Percentiles rank a stretch among this genome's conserved stretches.
phyloP scores from a whole-genome alignment of 176 grass and related monocot species.

The Panicum miliaceum region DNA sequence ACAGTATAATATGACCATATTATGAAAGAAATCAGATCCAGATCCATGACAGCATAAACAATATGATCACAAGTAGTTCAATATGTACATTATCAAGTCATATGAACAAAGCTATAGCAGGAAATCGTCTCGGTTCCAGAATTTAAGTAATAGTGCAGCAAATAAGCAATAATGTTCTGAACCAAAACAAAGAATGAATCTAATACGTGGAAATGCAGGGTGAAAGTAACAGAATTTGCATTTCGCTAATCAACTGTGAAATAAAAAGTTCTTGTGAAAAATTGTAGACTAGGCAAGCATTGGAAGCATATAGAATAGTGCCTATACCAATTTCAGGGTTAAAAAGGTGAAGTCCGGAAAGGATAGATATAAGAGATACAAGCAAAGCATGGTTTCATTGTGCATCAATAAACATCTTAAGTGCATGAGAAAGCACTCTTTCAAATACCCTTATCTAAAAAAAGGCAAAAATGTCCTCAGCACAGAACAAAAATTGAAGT shows the following conservation, averaged over 20 bases:
- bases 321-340: neutral
- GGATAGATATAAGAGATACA: neutral
- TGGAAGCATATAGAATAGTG: neutral
- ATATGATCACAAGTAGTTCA: neutral
- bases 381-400: neutral
- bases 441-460: neutral
- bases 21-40: slow-evolving; percentile 34
- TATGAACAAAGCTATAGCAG: neutral
- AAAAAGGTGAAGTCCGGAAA: neutral
- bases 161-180: neutral
- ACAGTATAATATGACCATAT: neutral
- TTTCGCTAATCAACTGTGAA: neutral
- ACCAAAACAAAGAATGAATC: neutral
- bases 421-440: neutral
- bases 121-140: slow-evolving; percentile 9
- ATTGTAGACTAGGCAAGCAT: neutral
- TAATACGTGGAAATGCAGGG: neutral
- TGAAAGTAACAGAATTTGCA: neutral
- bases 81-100: slow-evolving; percentile 10
- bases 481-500: neutral
- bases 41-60: neutral
- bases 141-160: neutral
- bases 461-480: neutral
- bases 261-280: neutral
- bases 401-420: neutral